Conservation (phyloP, 2,329 filamentous ascomycete genomes). For the Claviceps sp. region DNA sequence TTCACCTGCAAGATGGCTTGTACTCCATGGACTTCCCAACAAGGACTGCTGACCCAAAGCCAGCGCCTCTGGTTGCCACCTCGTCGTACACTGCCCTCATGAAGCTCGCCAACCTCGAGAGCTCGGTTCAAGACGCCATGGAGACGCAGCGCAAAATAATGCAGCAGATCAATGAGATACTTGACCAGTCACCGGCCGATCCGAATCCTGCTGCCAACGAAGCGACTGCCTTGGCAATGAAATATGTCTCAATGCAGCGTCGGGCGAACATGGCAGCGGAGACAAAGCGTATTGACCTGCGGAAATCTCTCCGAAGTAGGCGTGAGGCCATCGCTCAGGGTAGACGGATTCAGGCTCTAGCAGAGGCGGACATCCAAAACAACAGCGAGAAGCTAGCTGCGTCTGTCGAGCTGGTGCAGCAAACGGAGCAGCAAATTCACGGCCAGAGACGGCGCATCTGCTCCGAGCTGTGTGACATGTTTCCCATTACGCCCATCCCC, state of each 20-base stretch:
- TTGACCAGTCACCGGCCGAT: conserved; percentile 28
- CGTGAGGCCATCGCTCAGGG: conserved; percentile 55
- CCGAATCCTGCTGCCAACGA: conserved; percentile 36
- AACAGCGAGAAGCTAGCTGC: conserved; percentile 45
- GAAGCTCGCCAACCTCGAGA: conserved; percentile 76
- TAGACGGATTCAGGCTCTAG: conserved; percentile 42
- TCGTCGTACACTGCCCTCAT: conserved; percentile 83
- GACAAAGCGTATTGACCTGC: conserved; percentile 53
- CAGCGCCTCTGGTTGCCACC: conserved; percentile 40
- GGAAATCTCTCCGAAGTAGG: conserved; percentile 50
- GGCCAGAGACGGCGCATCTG: conserved; percentile 84
- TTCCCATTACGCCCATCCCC: conserved; percentile 57
- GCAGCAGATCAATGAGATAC: conserved; percentile 57
- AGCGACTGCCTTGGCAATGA: conserved; percentile 31
- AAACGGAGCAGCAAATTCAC: conserved; percentile 52
- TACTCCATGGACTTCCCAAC: conserved; percentile 64
- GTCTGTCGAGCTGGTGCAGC: conserved; percentile 39
- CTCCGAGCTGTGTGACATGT: conserved; percentile 67
- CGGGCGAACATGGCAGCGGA: conserved; percentile 50
- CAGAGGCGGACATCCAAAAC: conserved; percentile 47
- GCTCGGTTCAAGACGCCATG: conserved; percentile 81
- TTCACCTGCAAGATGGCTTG: conserved; percentile 75
- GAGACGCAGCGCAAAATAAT: conserved; percentile 62
- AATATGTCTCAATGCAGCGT: conserved; percentile 48
- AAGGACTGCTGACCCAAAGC: conserved; percentile 35